Conservation (phyloP, 2,329 filamentous ascomycete species). For the Diplocarpon rosae region DNA sequence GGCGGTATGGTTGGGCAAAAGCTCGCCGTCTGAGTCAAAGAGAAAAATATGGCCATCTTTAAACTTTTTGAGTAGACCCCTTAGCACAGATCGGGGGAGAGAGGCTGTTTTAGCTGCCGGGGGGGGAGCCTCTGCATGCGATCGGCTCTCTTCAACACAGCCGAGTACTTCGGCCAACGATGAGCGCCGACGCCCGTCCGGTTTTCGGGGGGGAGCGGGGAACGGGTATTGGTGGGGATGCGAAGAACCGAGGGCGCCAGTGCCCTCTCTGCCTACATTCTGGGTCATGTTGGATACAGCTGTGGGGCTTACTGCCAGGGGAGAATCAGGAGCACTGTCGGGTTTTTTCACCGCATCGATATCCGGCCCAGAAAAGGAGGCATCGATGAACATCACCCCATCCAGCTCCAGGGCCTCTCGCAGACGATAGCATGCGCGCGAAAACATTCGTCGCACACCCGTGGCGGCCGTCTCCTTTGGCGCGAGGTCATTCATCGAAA, state of each 20-base stretch:
- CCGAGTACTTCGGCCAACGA: no score
- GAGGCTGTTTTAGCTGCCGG: no score
- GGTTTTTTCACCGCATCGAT: neutral
- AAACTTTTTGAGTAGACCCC: constrained; percentile 13
- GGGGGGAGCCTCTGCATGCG: no score
- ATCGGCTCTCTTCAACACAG: no score
- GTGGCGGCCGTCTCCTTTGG: constrained; percentile 2
- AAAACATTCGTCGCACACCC: constrained; percentile 8
- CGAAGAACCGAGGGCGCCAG: no score
- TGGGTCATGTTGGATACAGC: no score
- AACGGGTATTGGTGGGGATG: no score
- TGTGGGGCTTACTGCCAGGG: no score
- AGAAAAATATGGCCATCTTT: constrained; percentile 17
- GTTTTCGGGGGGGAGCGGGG: no score
- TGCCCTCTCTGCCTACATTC: no score
- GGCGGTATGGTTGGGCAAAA: neutral
- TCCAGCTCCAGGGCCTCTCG: constrained; percentile 16
- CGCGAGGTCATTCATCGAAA: neutral
- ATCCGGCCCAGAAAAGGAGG: constrained; percentile 10
- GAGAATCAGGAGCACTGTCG: neutral
- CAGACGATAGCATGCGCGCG: constrained; percentile 14
- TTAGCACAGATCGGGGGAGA: neutral
- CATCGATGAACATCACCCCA: constrained; percentile 16
- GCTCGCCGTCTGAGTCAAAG: constrained; percentile 11
- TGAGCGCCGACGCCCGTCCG: no score